Base-by-base conservation (phyloP, 2,329 filamentous ascomycete species). In the Calonectria leucothoes region DNA sequence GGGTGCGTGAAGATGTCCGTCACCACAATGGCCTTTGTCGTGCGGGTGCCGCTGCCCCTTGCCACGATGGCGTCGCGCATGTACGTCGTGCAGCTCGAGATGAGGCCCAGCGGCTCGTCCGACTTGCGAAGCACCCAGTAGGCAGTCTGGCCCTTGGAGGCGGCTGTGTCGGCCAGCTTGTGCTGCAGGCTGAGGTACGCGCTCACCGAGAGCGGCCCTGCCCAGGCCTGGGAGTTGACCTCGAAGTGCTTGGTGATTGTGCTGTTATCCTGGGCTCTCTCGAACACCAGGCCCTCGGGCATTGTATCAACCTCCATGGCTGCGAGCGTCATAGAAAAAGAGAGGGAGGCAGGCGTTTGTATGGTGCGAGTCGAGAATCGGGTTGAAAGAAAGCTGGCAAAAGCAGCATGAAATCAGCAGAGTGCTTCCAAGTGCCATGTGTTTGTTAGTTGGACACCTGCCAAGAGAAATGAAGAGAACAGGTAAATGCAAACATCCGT, bases 1-100 rank as follows among this genome's bases (percentile, higher is more conserved):
- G 81, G 78, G 55, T 82, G 81, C 8, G 85, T 86, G 74, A 82
- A 83, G 20, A 86, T 75, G 52, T 84, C 82, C 63, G 82, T 81
- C 55, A 86, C 80, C 64, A 80, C 74, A 70, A 81, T 83, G n/a
- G 80, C 82, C 20, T 76, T 76, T 55, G 76, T 80, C 12, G 80
- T 71, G 20, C 78, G 73, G 27, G 80, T 75, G 31, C 80, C 78
- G 5, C 75, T 49, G 39, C 76, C 74, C 6, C 25, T 72, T 31
- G 66, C 76, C 37, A 70, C 64, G 63, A 73, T 75, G 66, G 75
- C 78, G 6, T 77, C 69, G 52, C 77, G 78, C 48, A 81, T 72
- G 69, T 82, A 75, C 17, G 82, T 77, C 31, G 77, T 80, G 77
- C 84, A 85, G 70, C 82, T 84, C 8, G 83, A 81, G 23, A 85